Evolutionary conservation across 1,284 basidiomycete genomes (phyloP), one percentile per base, ranked within the genome.

Genomic region (Moesziomyces antarcticus): DNA sequence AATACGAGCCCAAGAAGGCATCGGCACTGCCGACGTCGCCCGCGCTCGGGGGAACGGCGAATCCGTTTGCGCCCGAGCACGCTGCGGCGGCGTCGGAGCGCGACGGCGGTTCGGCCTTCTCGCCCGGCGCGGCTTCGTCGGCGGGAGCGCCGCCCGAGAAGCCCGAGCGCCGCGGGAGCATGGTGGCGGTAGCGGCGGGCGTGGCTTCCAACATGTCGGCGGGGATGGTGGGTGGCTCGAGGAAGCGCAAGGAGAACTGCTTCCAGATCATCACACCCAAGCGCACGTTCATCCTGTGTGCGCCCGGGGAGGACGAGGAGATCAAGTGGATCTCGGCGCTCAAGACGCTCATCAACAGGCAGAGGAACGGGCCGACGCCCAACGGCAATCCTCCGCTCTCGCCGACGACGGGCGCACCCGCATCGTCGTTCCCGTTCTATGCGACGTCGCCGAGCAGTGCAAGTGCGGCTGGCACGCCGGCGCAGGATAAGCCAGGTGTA

Each of bases 201-300:
- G 66, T 73, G 8, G 73, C 72, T 3, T 67, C 67, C 37, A 77
- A 74, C 56, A 68, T 66, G 65, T 61, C 72, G 1, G 62, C 51
- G 2, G 66, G 66, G 14, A 60, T 70, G 50, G 66, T 69, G 44
- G 58, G 59, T 7, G 73, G 60, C 1, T 63, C 62, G 9, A 81
- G 67, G 59, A 79, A 75, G 58, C 64, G 64, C 33, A 80, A 85
- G 27, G 85, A 86, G 46, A 88, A 91, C 82, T 93, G 92, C 53
- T 97, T 99, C 89, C 94, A 97, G 86, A 92, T 99, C 67, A 92
- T 99, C 76, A 98, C 94, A 33, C 94, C 94, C 62, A 95, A 96
- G 85, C 89, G 94, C 58, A 91, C 92, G 22, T 88, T 93, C 69
- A 85, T 97, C 61, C 87, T 98, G 21, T 97, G 94, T 79, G 97